Evolutionary conservation across 768 basidiomycete species (phyloP), one percentile per base, ranked within the genome.

Genomic region (Cystobasidium tubakii): DNA sequence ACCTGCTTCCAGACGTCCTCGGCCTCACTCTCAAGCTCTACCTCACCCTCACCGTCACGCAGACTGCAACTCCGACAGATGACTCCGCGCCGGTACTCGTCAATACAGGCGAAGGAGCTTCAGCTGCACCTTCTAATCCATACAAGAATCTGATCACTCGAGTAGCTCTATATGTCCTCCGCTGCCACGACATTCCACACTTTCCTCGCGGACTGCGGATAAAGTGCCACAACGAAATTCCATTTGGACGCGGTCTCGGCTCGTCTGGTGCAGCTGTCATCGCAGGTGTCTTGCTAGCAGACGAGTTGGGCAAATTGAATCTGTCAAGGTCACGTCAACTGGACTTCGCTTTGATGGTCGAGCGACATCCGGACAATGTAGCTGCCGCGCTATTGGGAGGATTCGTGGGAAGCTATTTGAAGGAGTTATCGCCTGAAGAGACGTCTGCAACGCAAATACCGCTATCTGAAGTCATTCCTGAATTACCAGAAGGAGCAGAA

Each of bases 201-300:
- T 94, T 97, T 82, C 66, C 73, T 72, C 83, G 87, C 0, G 84
- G 86, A 62, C 84, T 97, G 79, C 81, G 80, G 79, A 88, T 99
- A 79, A 88, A 89, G 79, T 88, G 85, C 43, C 83, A 89, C 81
- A 99, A 99, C 82, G 87, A 94, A 82, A 97, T 99, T 78, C 96
- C 96, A 1, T 99, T 99, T 80, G 95, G 96, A 15, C 90, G 96
- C 69, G 96, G 96, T 13, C 85, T 99, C 63, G 96, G 96, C 62
- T 98, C 95, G 0, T 98, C 96, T 0, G 95, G 95, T 17, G 96
- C 96, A 1, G 95, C 96, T n/a, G 96, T 99, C 78, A 90, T 99
- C 78, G 95, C 93, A 0, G 96, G 96, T 50, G 93, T 96, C 39
- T 85, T 95, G 36, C 86, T 99, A 55, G 96, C 88, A 42, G 86